Evolutionary conservation across 1,284 basidiomycete species (phyloP).

Genomic region (Rhodotorula sp.): DNA sequence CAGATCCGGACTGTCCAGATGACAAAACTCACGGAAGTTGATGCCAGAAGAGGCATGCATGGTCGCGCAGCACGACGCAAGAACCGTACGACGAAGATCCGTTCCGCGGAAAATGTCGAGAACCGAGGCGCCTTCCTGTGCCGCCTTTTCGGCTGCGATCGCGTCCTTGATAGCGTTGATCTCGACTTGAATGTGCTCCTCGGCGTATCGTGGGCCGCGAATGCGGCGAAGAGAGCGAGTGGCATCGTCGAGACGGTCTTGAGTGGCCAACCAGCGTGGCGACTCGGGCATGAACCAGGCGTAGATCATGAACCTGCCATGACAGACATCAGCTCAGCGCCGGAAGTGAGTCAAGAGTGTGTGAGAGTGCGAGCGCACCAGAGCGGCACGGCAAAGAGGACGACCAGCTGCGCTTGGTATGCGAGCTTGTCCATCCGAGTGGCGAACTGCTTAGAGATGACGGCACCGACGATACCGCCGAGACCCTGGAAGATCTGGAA

Average conservation of each 20-base stretch:
- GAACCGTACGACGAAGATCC: slow-evolving; percentile 1
- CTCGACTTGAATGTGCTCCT: slow-evolving; percentile 1
- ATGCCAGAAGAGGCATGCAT: slow-evolving; percentile 1
- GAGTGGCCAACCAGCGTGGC: slow-evolving; percentile 9
- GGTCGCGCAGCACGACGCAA: slow-evolving; percentile 3
- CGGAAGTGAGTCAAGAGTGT: no score
- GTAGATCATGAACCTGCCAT: background rate
- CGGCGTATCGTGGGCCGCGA: background rate
- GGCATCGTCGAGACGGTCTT: background rate
- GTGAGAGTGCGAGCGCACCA: background rate
- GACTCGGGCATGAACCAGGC: slow-evolving; percentile 7
- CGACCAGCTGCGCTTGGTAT: slow-evolving; percentile 5
- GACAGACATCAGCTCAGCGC: no score
- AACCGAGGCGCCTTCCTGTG: background rate
- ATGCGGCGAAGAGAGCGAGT: background rate
- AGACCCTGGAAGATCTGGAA: slow-evolving; percentile 12
- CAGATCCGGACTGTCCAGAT: no score
- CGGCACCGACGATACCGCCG: slow-evolving; percentile 9
- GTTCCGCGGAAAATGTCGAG: slow-evolving; percentile 9
- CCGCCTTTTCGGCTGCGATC: background rate
- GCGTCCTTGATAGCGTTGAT: background rate
- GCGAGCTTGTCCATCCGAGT: background rate
- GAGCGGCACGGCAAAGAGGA: slow-evolving; percentile 6
- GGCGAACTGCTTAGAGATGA: slow-evolving; percentile 3
- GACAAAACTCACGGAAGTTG: background rate